A percentile compares a stretch with the other conserved stretches of the same genome.
These are phyloP conservation scores for Paraconiothyrium sp. DNA, from an alignment of 2,329 filamentous ascomycete genomes.

Conservation along the genomic window DNA sequence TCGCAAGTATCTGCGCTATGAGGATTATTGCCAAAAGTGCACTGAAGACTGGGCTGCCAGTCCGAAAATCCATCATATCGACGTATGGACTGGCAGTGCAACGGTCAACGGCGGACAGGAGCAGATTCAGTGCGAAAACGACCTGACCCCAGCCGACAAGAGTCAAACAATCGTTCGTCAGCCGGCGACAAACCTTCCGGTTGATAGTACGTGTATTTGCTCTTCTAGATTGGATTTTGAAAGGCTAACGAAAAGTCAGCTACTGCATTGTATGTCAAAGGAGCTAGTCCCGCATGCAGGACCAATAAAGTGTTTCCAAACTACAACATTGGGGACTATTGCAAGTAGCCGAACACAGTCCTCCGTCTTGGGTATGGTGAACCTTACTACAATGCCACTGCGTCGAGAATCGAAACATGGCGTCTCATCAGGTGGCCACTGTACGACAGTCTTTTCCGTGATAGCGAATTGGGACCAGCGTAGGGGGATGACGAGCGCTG, in stretches of 20 bases:
- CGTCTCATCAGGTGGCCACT: not conserved
- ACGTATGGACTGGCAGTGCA: slow-evolving; percentile 33
- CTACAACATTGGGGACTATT: slow-evolving; percentile 24
- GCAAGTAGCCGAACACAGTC: slow-evolving; percentile 3
- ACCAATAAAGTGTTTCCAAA: slow-evolving; percentile 16
- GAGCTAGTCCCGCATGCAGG: slow-evolving; percentile 20
- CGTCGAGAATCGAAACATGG: not conserved
- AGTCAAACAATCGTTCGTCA: slow-evolving; percentile 26
- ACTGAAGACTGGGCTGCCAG: slow-evolving; percentile 29
- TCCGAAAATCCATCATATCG: slow-evolving; percentile 25
- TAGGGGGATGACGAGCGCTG: not conserved
- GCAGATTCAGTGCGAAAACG: slow-evolving; percentile 35
- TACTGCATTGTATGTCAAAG: slow-evolving; percentile 21
- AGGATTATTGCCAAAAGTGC: slow-evolving; percentile 50
- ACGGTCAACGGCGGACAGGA: slow-evolving; percentile 28
- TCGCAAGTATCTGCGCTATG: slow-evolving; percentile 55
- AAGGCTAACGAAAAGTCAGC: slow-evolving; percentile 9
- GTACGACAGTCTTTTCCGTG: no score
- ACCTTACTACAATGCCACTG: not conserved
- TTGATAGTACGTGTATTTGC: slow-evolving; percentile 19
- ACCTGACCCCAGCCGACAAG: slow-evolving; percentile 27
- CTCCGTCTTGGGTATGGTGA: not conserved
- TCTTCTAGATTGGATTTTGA: no score
- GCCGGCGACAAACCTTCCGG: slow-evolving; percentile 17
- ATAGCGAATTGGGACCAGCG: not conserved